Base-by-base conservation (phyloP, 1,139 yeast species). In the Candida mesenterica region DNA sequence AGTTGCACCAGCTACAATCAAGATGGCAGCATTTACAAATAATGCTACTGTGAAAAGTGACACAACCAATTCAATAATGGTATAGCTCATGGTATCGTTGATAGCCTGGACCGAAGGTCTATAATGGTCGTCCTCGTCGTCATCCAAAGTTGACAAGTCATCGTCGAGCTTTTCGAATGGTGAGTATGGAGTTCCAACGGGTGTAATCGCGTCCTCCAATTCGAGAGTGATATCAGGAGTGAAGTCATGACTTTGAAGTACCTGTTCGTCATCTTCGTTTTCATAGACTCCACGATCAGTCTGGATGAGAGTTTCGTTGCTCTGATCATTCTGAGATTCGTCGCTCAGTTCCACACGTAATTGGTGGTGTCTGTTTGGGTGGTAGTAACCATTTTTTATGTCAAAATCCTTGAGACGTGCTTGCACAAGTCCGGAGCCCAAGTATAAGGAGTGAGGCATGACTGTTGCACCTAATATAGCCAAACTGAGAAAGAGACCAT, bases 401-500 rank as follows among this genome's bases (percentile, higher is more conserved):
- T 92, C 98, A 52, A 72, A 90, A 30, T 89, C 96, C 45, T 79
- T 73, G 42, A 92, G 68, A 42, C 98, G 75, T 2, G 97, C 84
- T 57, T 90, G 96, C 7, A 92, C 97, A 39, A 92, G 72, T 1
- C 97, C 96, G 0, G 95, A 85, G 1, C 98, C 98, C 38, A 92
- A 67, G 55, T 86, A 92, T 30, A 92, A 67, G 1, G 95, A 84
- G 58, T 92, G 98, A 3, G 98, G 98, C 98, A 92, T 92, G 20
- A 92, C 95, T 1, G 97, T 94, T 19, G 97, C 97, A 15, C 98
- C 98, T 37, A 92, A 68, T 37, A 92, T 85, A 15, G 97, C 97
- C 48, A 95, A 79, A 34, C 96, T 80, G 28, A 88, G 67, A 55
- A 86, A 92, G 30, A 90, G 66, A 0, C 97, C 97, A 46, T 63